Base-by-base conservation (phyloP, 805 yeast species). In the Saccharomycopsis vini region DNA sequence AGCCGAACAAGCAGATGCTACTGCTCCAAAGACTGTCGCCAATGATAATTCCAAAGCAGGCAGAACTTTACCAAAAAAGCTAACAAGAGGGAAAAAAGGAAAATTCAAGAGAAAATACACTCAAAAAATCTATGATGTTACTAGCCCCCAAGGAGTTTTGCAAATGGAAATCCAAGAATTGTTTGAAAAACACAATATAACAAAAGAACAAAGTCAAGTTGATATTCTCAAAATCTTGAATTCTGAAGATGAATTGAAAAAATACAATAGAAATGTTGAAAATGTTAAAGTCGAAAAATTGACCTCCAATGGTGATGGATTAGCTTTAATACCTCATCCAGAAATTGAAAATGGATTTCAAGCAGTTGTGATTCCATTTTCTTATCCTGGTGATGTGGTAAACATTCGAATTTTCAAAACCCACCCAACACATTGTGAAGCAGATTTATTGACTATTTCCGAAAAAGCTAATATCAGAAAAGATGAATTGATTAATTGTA, bases 231-330 rank as follows among this genome's bases (percentile, higher is more conserved):
- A 66, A 9, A 68, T 89, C 21, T 64, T 87, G 42, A 83, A 83
- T 57, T 79, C 81, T 52, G 61, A 63, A 24, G 68, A 32, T 52
- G 63, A 54, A 56, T 69, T 62, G 39, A 49, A 65, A 2, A 62
- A 58, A 35, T 80, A 76, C 54, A 84, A 85, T 56, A 69, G 89
- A 43, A 61, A 59, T 2, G 82, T 80, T 2, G 57, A 62, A 1
- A 64, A 77, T 45, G 87, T 86, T 16, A 62, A 71, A 47, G 68
- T 92, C 39, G 54, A 72, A 26, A 68, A 66, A 37, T 62, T 82
- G 13, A 68, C 86, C 9, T 81, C 95, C 2, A 84, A 78, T 50
- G 97, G 97, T 43, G 95, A 88, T 50, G 97, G 97, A 1, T 54
- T 90, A 19, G 95, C 84, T 0, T 47, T 87, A 3, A 69, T 83